A percentile compares a stretch with the other conserved stretches of the same genome.
Evolutionary conservation across 2,329 filamentous ascomycete species (phyloP).

Genomic region (Ophiostoma triangulosporum): DNA sequence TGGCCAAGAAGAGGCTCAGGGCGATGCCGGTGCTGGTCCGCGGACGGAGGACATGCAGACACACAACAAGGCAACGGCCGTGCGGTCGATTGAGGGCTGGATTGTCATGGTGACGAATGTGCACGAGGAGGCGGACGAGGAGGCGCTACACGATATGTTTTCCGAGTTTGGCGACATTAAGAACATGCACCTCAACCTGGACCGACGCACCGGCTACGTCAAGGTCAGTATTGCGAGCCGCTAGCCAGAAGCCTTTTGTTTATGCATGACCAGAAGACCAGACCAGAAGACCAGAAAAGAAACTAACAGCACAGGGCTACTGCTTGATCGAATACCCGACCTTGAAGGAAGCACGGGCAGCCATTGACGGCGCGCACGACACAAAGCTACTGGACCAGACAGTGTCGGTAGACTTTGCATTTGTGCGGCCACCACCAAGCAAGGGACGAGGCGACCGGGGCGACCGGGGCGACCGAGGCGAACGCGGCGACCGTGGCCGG

Average conservation of each 20-base stretch:
- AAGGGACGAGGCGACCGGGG: conserved; percentile 30
- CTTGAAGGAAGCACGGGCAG: conserved; percentile 64
- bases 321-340: conserved; percentile 76
- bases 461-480: conserved; percentile 11
- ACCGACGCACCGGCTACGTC: conserved; percentile 71
- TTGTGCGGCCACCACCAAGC: conserved; percentile 62
- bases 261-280: too few relatives aligned
- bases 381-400: conserved; percentile 72
- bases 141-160: conserved; percentile 69
- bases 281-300: too few relatives aligned
- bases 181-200: conserved; percentile 73
- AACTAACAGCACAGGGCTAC: conserved; percentile 50
- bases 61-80: conserved; percentile 59
- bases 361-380: conserved; percentile 65
- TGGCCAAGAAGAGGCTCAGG: conserved; percentile 2
- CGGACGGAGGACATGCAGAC: conserved; percentile 50
- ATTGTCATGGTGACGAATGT: conserved; percentile 79
- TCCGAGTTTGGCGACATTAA: conserved; percentile 78
- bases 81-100: conserved; percentile 81
- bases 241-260: too few relatives aligned
- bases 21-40: background rate
- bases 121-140: conserved; percentile 76
- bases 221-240: conserved; percentile 42
- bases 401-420: conserved; percentile 70
- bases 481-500: background rate